Evolutionary conservation across 116 monocot genomes (phyloP).

Genomic region (Posidonia oceanica): DNA sequence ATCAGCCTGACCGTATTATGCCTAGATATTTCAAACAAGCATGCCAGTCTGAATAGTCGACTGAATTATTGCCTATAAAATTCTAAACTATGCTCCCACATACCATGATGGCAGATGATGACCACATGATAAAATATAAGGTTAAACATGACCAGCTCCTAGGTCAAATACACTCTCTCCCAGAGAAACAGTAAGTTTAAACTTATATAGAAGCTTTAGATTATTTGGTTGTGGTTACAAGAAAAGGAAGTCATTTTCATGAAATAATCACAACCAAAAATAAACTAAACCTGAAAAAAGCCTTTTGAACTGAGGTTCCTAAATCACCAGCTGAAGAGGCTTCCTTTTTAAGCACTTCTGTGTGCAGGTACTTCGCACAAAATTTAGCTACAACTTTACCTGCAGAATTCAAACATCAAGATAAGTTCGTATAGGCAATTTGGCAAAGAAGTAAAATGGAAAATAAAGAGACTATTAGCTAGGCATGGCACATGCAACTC

Average conservation of each 20-base stretch:
- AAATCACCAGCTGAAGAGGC: conserved; percentile 65
- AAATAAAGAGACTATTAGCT: background rate
- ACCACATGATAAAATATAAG: too few relatives aligned
- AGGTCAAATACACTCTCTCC: too few relatives aligned
- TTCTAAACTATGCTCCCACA: too few relatives aligned
- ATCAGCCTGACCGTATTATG: too few relatives aligned
- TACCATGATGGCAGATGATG: too few relatives aligned
- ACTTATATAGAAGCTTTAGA: background rate
- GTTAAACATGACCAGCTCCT: too few relatives aligned
- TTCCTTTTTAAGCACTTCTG: conserved; percentile 68
- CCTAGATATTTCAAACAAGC: too few relatives aligned
- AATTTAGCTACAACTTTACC: conserved; percentile 94
- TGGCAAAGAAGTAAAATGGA: background rate
- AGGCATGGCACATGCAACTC: too few relatives aligned
- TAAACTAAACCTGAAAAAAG: conserved; percentile 64
- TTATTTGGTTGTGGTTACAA: background rate
- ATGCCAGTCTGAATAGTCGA: too few relatives aligned
- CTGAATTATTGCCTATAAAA: too few relatives aligned
- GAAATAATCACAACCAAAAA: background rate
- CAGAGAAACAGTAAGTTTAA: background rate
- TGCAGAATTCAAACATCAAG: conserved; percentile 19
- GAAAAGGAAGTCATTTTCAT: background rate
- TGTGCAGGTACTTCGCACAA: conserved; percentile 87
- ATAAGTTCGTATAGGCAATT: background rate
- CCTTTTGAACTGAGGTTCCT: conserved; percentile 55